A percentile compares a stretch with the other conserved stretches of the same genome.
Evolutionary conservation across 1,284 basidiomycete genomes (phyloP).

Genomic region (Ceratobasidium sp.): DNA sequence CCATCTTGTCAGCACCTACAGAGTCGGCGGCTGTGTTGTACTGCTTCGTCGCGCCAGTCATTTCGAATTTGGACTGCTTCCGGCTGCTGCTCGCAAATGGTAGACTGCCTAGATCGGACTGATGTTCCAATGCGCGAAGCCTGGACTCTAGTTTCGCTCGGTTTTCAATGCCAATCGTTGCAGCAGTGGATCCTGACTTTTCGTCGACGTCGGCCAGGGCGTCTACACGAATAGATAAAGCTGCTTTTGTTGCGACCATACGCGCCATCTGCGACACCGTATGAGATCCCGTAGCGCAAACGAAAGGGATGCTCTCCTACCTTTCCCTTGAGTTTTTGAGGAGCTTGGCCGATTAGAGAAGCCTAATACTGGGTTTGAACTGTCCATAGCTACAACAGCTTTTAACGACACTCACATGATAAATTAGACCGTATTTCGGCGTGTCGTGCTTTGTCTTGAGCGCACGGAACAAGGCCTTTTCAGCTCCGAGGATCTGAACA

Average conservation of each 20-base stretch:
- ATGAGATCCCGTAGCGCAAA: background rate
- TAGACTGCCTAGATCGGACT: slow-evolving; percentile 75
- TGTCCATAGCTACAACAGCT: slow-evolving; percentile 36
- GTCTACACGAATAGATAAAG: slow-evolving; percentile 95
- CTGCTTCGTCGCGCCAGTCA: slow-evolving; percentile 75
- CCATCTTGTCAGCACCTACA: slow-evolving; percentile 50
- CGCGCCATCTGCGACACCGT: slow-evolving; percentile 84
- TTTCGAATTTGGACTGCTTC: slow-evolving; percentile 82
- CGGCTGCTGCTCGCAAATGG: slow-evolving; percentile 64
- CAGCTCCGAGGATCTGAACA: slow-evolving; percentile 97
- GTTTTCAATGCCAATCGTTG: slow-evolving; percentile 91
- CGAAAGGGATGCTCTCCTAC: slow-evolving; percentile 57
- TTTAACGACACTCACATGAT: slow-evolving; percentile 72
- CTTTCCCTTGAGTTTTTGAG: slow-evolving; percentile 98
- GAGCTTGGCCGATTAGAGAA: slow-evolving; percentile 95
- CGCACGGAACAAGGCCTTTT: slow-evolving; percentile 98
- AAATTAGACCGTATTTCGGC: slow-evolving; percentile 97
- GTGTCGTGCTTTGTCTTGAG: slow-evolving; percentile 99
- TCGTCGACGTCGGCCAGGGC: slow-evolving; percentile 92
- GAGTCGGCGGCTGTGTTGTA: slow-evolving; percentile 88
- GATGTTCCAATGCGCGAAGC: slow-evolving; percentile 87
- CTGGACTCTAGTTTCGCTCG: slow-evolving; percentile 96
- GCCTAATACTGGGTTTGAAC: slow-evolving; percentile 63
- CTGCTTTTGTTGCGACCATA: slow-evolving; percentile 98
- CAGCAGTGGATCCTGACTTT: slow-evolving; percentile 83